Conservation (phyloP, 2,329 filamentous ascomycete genomes). For the Chaetomium olivaceum region DNA sequence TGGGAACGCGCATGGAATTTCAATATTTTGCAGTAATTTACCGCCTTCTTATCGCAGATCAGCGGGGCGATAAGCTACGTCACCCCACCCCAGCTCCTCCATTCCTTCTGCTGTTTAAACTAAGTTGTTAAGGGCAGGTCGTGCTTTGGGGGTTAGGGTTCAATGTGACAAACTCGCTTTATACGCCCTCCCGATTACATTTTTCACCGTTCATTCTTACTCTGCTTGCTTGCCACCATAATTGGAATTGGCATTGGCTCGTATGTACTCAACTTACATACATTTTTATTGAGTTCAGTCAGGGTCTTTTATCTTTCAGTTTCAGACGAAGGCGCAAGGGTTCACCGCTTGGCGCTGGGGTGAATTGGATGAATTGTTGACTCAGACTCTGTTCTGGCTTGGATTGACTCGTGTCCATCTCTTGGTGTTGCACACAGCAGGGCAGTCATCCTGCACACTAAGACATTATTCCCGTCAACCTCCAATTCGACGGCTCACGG, state of each 20-base stretch:
- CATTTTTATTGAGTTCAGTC: not conserved
- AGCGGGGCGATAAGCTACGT: conserved; percentile 22
- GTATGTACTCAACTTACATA: not conserved
- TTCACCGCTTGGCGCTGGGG: not conserved
- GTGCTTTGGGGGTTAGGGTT: not conserved
- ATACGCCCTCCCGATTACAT: not conserved
- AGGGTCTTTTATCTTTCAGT: not conserved
- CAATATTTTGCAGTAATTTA: conserved; percentile 25
- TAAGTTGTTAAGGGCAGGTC: not conserved
- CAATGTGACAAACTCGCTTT: not conserved
- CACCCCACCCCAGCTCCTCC: not conserved
- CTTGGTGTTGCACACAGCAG: not conserved
- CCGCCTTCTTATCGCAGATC: conserved; percentile 26
- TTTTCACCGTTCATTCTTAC: not conserved
- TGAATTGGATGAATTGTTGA: not conserved
- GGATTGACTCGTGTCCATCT: not conserved
- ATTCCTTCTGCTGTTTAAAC: no score
- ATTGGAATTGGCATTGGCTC: not conserved
- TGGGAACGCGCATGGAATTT: conserved; percentile 23
- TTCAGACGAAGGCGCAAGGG: not conserved
- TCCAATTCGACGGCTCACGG: not conserved
- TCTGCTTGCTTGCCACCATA: not conserved
- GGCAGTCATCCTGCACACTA: not conserved
- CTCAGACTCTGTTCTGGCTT: not conserved
- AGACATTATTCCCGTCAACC: not conserved